A percentile compares a stretch with the other conserved stretches of the same genome.
Evolutionary conservation across 2,329 filamentous ascomycete species (phyloP).

Genomic region (Arachnomyces sp.): DNA sequence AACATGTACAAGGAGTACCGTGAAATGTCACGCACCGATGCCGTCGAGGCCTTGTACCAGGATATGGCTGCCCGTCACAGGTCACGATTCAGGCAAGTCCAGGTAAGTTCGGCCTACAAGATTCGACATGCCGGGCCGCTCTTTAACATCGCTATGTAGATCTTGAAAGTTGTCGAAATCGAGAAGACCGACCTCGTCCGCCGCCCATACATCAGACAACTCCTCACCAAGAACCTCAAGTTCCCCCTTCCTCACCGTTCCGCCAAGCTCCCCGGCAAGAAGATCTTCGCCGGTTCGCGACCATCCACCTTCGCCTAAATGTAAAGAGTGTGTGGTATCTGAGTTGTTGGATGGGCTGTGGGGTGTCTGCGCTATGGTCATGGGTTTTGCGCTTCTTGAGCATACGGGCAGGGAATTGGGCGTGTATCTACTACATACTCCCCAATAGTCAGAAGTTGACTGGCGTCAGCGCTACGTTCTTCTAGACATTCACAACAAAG

Average conservation of each 20-base stretch:
- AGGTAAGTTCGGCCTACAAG: constrained; percentile 57
- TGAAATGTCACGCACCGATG: constrained; percentile 92
- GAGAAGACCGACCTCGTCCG: constrained; percentile 91
- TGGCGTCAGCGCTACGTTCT: no score
- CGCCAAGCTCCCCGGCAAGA: constrained; percentile 72
- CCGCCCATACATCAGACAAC: constrained; percentile 99
- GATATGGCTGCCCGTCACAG: constrained; percentile 99
- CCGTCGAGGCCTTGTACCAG: constrained; percentile 95
- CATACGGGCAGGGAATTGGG: constrained; percentile 28
- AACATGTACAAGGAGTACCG: constrained; percentile 99
- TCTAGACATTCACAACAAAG: no score
- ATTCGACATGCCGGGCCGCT: constrained; percentile 11
- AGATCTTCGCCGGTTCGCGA: constrained; percentile 87
- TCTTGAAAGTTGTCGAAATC: constrained; percentile 96
- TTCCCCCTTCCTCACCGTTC: constrained; percentile 98
- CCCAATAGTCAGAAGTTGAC: no score
- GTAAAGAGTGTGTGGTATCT: constrained; percentile 15
- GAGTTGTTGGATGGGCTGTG: constrained; percentile 27
- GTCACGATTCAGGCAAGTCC: constrained; percentile 94
- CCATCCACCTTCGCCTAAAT: constrained; percentile 96
- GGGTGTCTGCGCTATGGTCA: constrained; percentile 35
- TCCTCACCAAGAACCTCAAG: constrained; percentile 86
- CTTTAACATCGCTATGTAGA: constrained; percentile 45
- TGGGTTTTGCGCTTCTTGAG: constrained; percentile 11
- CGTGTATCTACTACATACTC: constrained; percentile 24